Base-by-base conservation (phyloP, 139 green algal genomes). In the Volvox reticuliferus region DNA sequence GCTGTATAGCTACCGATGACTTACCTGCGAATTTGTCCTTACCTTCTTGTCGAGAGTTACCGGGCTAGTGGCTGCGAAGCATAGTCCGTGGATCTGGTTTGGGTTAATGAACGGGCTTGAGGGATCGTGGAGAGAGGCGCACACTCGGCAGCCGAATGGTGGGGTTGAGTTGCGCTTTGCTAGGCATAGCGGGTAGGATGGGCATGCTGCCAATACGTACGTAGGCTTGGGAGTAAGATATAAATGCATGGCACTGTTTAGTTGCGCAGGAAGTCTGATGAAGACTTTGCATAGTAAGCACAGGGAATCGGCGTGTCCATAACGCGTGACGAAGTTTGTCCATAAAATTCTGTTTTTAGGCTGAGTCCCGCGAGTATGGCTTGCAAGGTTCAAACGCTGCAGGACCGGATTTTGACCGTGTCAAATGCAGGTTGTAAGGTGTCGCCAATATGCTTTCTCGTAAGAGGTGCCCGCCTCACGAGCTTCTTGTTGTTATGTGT, bases 181-280 rank as follows among this genome's bases (percentile, higher is more conserved):
- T 81, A 9, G 75, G 13, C 16, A 28, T 81, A 81, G 75, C 32
- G 75, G 75, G 75, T 81, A 81, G 75, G 30, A 36, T 79, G 71
- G 65, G 21, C 12, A 30, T 73, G 21, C 21, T 28, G 65, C 65
- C 71, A 18, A 79, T 33, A 79, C 2, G n/a, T n/a, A 76, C 68
- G 26, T 33, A 76, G 24, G 68, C 22, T 76, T 28, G 26, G 22
- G 68, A 76, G 68, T n/a, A 33, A 5, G 26, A 6, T 28, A 76
- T 28, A 33, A 79, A n/a, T 79, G 71, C 71, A 79, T 79, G 71
- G n/a, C 19, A 79, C 71, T 37, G 71, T 79, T 37, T 79, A 79
- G 71, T 79, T 79, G 26, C 71, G 71, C 71, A 79, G 71, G 71
- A 36, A 73, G 44, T 73, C 65, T 73, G 21, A 73, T 73, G 65